Evolutionary conservation across 2,329 filamentous ascomycete species (phyloP).

Genomic region (Plenodomus lindquistii): DNA sequence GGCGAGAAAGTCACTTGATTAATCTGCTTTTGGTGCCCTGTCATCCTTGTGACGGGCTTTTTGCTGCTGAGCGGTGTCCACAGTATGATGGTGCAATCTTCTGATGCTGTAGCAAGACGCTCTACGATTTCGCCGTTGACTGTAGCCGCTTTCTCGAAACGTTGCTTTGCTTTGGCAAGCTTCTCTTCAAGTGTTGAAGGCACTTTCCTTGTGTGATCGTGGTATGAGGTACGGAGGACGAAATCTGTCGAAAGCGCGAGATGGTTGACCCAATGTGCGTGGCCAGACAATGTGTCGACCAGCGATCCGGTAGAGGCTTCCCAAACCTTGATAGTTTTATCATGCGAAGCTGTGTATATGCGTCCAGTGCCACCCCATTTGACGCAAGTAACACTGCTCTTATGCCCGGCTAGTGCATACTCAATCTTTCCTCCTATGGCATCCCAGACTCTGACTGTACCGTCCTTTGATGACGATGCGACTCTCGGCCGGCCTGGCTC

Average conservation of each 20-base stretch:
- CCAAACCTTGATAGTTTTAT: conserved; percentile 93
- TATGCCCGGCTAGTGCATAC: conserved; percentile 84
- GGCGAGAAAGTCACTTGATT: conserved; percentile 95
- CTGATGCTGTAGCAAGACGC: conserved; percentile 84
- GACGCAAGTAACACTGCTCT: conserved; percentile 85
- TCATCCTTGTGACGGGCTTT: conserved; percentile 83
- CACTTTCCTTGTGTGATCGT: conserved; percentile 75
- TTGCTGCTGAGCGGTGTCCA: conserved; percentile 79
- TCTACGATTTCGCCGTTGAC: conserved; percentile 78
- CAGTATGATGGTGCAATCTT: conserved; percentile 95
- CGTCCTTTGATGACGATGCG: conserved; percentile 87
- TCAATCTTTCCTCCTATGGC: conserved; percentile 78
- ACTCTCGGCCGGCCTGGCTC: conserved; percentile 72
- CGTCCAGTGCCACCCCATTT: conserved; percentile 87
- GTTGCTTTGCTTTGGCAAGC: conserved; percentile 72
- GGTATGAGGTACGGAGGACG: conserved; percentile 80
- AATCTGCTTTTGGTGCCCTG: conserved; percentile 96
- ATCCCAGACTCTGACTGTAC: conserved; percentile 85
- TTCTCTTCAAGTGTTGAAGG: conserved; percentile 73
- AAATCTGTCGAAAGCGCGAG: conserved; percentile 92
- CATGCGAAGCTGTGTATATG: conserved; percentile 66
- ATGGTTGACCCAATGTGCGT: conserved; percentile 96
- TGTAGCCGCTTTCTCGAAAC: conserved; percentile 83
- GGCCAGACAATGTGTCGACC: conserved; percentile 75
- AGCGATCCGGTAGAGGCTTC: conserved; percentile 77